Conservation (phyloP, 352 stramenopile species). For the Thalassiosira mediterranea region DNA sequence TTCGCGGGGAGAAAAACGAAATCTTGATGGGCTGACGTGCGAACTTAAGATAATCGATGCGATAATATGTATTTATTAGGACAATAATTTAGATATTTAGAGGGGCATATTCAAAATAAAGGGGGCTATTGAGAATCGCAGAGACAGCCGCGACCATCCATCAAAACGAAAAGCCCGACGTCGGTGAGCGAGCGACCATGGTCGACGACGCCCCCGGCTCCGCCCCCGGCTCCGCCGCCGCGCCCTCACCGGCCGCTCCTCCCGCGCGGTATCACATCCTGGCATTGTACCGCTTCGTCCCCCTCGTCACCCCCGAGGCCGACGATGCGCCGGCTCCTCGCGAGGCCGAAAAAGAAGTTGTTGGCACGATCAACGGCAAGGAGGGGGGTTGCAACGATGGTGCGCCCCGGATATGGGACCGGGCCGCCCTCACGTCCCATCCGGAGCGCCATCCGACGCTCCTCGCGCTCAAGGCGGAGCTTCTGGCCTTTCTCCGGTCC, state of each 20-base stretch:
- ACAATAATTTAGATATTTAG: neutral
- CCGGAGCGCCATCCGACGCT: constrained; percentile 42
- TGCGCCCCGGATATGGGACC: constrained; percentile 1
- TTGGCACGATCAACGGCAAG: constrained; percentile 4
- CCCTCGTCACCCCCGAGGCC: neutral
- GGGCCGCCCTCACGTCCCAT: constrained; percentile 6
- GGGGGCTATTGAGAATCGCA: neutral
- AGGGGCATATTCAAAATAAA: neutral
- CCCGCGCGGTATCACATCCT: neutral
- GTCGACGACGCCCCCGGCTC: neutral
- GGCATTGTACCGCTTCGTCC: neutral
- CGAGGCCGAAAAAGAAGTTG: too few relatives aligned
- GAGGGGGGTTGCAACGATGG: neutral
- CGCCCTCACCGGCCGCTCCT: neutral
- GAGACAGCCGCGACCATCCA: neutral
- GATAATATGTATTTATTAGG: neutral
- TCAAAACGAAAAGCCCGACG: neutral
- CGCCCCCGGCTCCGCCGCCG: neutral
- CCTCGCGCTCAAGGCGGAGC: constrained; percentile 31
- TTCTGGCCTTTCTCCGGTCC: constrained; percentile 43
- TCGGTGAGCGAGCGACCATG: neutral
- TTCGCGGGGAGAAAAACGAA: neutral
- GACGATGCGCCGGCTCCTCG: too few relatives aligned
- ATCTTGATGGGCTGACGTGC: neutral
- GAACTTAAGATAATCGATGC: neutral